Percentiles rank a stretch among this genome's conserved stretches.
phyloP scores from a whole-genome alignment of 73 alveolate genomes.

The Blepharisma japonicum region DNA sequence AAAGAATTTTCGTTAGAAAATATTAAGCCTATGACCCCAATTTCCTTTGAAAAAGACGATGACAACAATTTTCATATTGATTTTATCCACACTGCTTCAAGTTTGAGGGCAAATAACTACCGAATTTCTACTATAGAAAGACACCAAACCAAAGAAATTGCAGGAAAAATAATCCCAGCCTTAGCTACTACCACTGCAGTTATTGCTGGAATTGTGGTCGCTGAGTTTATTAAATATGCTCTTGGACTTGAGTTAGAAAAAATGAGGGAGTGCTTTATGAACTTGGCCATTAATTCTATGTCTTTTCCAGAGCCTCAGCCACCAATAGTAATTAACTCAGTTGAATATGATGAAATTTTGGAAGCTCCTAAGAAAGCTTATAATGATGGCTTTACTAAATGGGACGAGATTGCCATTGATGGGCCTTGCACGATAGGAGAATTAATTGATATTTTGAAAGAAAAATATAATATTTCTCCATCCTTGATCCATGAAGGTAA shows the following conservation, averaged over 20 bases:
- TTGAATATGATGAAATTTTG: conserved; percentile 67
- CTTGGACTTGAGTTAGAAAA: conserved; percentile 43
- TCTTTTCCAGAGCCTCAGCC: conserved; percentile 50
- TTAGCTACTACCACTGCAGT: conserved; percentile 92
- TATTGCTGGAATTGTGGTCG: conserved; percentile 82
- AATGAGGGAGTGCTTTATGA: conserved; percentile 84
- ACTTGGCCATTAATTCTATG: conserved; percentile 86
- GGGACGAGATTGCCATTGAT: conserved; percentile 79
- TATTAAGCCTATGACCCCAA: neutral
- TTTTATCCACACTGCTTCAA: conserved; percentile 78
- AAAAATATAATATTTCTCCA: conserved; percentile 35
- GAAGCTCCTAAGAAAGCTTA: conserved; percentile 79
- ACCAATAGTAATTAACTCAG: conserved; percentile 44
- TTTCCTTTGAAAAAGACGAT: conserved; percentile 85
- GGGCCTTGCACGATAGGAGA: conserved; percentile 77
- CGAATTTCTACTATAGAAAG: conserved; percentile 40
- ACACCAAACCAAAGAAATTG: conserved; percentile 83
- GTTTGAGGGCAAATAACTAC: conserved; percentile 75
- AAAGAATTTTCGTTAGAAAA: no score
- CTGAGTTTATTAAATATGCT: conserved; percentile 72
- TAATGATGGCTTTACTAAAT: conserved; percentile 82
- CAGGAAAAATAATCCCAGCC: conserved; percentile 98
- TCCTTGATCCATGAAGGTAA: no score
- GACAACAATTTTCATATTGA: conserved; percentile 75
- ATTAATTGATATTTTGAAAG: conserved; percentile 62